Conservation (phyloP, 2,329 filamentous ascomycete genomes). For the Davidsoniella neocaledoniae region DNA sequence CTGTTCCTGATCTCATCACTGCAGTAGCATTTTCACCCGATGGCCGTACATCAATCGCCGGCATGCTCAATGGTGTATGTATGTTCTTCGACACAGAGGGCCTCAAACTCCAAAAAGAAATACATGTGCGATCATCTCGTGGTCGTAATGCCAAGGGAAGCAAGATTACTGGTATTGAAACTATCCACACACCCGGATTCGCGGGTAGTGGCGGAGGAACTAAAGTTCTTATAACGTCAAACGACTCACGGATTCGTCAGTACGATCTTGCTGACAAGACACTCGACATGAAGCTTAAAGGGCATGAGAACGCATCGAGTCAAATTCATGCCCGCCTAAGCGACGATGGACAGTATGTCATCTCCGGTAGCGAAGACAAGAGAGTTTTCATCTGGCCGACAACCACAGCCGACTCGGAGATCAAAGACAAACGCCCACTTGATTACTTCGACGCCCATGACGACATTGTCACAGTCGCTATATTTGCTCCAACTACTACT, state of each 20-base stretch:
- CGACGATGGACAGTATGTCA: slow-evolving; percentile 70
- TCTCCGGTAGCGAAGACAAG: slow-evolving; percentile 84
- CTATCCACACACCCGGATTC: slow-evolving; percentile 29
- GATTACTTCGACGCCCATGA: slow-evolving; percentile 87
- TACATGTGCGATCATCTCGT: slow-evolving; percentile 82
- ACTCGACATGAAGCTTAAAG: slow-evolving; percentile 77
- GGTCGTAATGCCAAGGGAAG: slow-evolving; percentile 91
- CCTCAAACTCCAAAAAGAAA: slow-evolving; percentile 64
- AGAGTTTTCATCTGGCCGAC: slow-evolving; percentile 78
- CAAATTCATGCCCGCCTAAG: slow-evolving; percentile 84
- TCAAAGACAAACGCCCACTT: slow-evolving; percentile 63
- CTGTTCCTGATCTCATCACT: slow-evolving; percentile 75
- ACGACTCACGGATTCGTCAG: slow-evolving; percentile 79
- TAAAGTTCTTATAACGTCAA: slow-evolving; percentile 81
- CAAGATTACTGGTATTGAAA: slow-evolving; percentile 91
- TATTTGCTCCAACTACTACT: slow-evolving; percentile 67
- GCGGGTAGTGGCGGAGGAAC: slow-evolving; percentile 40
- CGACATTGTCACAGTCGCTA: slow-evolving; percentile 73
- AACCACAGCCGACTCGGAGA: slow-evolving; percentile 35
- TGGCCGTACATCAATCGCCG: slow-evolving; percentile 76
- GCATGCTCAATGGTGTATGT: slow-evolving; percentile 69
- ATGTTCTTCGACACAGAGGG: slow-evolving; percentile 89
- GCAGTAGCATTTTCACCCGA: slow-evolving; percentile 89
- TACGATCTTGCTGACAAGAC: slow-evolving; percentile 78
- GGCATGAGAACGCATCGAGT: slow-evolving; percentile 75